These are phyloP conservation scores for Nephelium lappaceum DNA, from an alignment of 345 rosid genomes.

Conservation along the genomic window DNA sequence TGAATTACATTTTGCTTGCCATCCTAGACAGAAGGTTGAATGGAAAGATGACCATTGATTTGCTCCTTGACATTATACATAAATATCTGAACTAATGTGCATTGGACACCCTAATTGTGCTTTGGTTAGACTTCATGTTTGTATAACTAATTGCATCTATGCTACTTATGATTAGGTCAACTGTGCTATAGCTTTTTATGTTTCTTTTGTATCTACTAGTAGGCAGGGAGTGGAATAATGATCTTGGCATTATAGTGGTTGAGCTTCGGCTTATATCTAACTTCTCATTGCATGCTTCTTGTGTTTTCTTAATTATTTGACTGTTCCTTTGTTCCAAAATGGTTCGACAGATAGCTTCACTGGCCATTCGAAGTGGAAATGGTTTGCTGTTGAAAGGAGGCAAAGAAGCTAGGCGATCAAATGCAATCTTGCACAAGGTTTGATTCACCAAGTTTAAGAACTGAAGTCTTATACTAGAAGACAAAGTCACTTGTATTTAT, in stretches of 20 bases:
- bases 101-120: neutral
- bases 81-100: neutral
- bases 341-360: constrained; percentile 73
- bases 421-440: constrained; percentile 97
- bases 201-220: neutral
- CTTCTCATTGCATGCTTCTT: neutral
- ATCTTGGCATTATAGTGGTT: constrained; percentile 5
- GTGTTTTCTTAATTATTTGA: neutral
- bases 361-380: constrained; percentile 96
- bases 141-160: neutral
- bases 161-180: neutral
- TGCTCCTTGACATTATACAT: neutral
- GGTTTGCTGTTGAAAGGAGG: constrained; percentile 97
- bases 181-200: neutral
- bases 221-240: constrained; percentile 3
- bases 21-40: neutral
- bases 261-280: constrained; percentile 3
- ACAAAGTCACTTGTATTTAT: constrained; percentile 15
- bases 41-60: neutral
- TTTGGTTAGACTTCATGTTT: neutral
- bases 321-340: neutral
- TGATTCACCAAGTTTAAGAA: constrained; percentile 7
- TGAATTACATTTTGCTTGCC: neutral
- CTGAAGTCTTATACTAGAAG: neutral
- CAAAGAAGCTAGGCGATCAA: constrained; percentile 90